Conservation (phyloP, 768 basidiomycete species). For the Amanita pseudoporphyria region DNA sequence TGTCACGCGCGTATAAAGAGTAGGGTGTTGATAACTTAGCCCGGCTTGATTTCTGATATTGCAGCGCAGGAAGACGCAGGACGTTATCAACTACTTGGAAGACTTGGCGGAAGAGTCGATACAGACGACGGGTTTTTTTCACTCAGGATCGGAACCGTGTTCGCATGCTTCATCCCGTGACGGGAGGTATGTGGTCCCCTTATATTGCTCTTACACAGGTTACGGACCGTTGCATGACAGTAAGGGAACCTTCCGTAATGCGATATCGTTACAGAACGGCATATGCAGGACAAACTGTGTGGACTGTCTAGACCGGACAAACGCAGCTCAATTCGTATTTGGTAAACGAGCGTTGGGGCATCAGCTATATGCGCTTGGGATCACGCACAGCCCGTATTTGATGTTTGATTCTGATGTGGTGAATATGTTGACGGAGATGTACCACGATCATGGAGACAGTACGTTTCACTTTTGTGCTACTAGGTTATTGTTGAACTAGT, state of each 20-base stretch:
- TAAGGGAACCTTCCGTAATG: constrained; percentile 43
- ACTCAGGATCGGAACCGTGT: constrained; percentile 82
- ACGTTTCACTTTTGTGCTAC: constrained; percentile 18
- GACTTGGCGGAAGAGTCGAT: constrained; percentile 93
- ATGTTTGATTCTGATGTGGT: constrained; percentile 91
- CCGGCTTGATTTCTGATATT: neutral
- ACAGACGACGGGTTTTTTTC: constrained; percentile 89
- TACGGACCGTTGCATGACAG: constrained; percentile 12
- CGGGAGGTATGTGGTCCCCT: constrained; percentile 22
- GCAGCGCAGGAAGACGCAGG: constrained; percentile 71
- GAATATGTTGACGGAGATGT: constrained; percentile 98
- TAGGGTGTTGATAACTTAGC: constrained; percentile 18
- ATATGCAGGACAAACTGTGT: constrained; percentile 94
- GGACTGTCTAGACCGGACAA: constrained; percentile 93
- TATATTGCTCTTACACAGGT: neutral
- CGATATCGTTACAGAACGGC: constrained; percentile 81
- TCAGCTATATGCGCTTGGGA: constrained; percentile 89
- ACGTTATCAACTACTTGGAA: constrained; percentile 91
- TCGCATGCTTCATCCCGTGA: constrained; percentile 53
- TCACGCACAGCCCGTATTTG: constrained; percentile 78
- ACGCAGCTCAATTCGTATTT: constrained; percentile 94
- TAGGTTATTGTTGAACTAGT: constrained; percentile 5
- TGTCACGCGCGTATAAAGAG: constrained; percentile 93
- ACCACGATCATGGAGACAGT: constrained; percentile 96
- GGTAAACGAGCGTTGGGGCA: constrained; percentile 92